A percentile compares a stretch with the other conserved stretches of the same genome.
These are phyloP conservation scores for Fusarium acutatum DNA, from an alignment of 2,329 filamentous ascomycete genomes.

Conservation along the genomic window DNA sequence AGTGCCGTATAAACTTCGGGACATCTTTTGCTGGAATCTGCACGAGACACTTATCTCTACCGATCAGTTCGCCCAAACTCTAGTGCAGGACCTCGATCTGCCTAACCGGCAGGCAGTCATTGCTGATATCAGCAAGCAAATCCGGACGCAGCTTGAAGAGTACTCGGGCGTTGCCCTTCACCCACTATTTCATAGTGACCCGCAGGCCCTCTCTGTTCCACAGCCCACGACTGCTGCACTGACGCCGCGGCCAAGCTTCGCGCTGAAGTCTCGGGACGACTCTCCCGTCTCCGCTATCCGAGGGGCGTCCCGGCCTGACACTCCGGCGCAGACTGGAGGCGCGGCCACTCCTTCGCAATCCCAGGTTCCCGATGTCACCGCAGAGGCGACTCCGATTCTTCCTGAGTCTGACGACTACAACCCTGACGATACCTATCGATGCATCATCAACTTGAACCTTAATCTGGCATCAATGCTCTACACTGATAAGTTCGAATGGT, in stretches of 20 bases:
- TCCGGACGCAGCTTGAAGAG: conserved; percentile 93
- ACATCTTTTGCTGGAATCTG: conserved; percentile 97
- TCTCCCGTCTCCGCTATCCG: conserved; percentile 48
- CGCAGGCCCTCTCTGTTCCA: conserved; percentile 41
- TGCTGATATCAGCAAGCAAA: conserved; percentile 88
- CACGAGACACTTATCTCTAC: conserved; percentile 94
- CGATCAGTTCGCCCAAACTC: conserved; percentile 89
- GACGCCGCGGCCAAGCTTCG: conserved; percentile 44
- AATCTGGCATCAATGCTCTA: conserved; percentile 92
- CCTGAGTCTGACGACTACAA: conserved; percentile 78
- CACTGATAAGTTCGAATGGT: conserved; percentile 98
- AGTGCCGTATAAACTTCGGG: conserved; percentile 86
- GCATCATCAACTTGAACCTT: conserved; percentile 89
- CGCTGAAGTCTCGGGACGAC: conserved; percentile 50
- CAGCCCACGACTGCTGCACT: conserved; percentile 27
- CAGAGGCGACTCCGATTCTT: conserved; percentile 70
- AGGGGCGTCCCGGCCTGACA: conserved; percentile 61
- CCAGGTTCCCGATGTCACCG: conserved; percentile 67
- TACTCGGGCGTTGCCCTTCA: conserved; percentile 95
- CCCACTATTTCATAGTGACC: conserved; percentile 80
- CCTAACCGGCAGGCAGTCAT: conserved; percentile 77
- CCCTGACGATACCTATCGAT: conserved; percentile 93
- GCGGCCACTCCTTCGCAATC: conserved; percentile 57
- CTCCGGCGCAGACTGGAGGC: conserved; percentile 63
- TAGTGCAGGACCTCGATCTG: conserved; percentile 93